Base-by-base conservation (phyloP, 306 rosid species). In the Dalbergia cultrata region DNA sequence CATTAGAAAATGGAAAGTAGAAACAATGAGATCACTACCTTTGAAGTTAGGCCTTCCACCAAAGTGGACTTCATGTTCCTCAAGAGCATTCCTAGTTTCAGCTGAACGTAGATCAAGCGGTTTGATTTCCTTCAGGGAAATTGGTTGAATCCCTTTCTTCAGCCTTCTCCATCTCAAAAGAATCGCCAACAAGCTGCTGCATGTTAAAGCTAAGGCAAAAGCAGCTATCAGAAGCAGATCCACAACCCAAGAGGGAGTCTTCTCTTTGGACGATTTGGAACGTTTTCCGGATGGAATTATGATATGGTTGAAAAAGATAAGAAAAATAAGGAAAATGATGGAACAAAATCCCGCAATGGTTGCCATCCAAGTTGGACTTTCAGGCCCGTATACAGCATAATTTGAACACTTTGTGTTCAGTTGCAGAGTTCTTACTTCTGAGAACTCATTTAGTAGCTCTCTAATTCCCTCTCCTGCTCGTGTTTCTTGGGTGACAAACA, bases 401-500 rank as follows among this genome's bases (percentile, higher is more conserved):
- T 81, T 80, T 16, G 92, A 80, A 74, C 87, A 66, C 26, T 67
- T 58, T 5, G 67, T 81, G 83, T 86, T 86, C 75, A 90, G 78
- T 17, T 88, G 83, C 66, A 86, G 81, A 0, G 93, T 87, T 77
- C 85, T 88, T 50, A 87, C 71, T 81, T 83, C 87, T 2, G 82
- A 79, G 54, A 72, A 82, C 78, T 89, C 86, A 8, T 77, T 10
- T 14, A 88, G 49, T 56, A 88, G 82, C 71, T 87, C 96, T 80
- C 70, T 76, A 19, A 85, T 77, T 69, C 88, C 85, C 22, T 71
- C 16, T 63, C 78, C 83, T 18, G 83, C 67, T 53, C 83, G 89
- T 58, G 81, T 82, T 85, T 95, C 98, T 87, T 77, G 95, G 49
- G 99, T 95, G 64, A 95, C 92, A 85, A 85, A 95, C 54, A 95